These are phyloP conservation scores for Globisporangium perplexum DNA, from an alignment of 352 stramenopile species.

Conservation along the genomic window DNA sequence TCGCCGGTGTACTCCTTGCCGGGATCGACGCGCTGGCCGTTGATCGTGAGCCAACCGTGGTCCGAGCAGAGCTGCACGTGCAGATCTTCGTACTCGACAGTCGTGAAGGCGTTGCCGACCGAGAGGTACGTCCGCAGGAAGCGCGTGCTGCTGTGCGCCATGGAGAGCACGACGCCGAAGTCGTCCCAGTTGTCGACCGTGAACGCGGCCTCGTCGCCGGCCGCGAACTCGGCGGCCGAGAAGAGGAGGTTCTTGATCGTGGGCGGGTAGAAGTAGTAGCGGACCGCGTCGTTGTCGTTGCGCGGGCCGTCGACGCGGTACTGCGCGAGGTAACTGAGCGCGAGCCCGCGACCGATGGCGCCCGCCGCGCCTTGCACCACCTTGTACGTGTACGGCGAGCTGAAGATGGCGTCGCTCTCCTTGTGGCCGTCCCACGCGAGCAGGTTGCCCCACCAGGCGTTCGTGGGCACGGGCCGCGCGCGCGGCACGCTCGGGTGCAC, in stretches of 20 bases:
- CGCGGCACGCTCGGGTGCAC: conserved; percentile 18
- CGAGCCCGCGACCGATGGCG: conserved; percentile 40
- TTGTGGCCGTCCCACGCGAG: conserved; percentile 43
- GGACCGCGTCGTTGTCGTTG: conserved; percentile 79
- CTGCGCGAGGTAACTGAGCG: conserved; percentile 65
- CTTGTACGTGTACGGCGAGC: conserved; percentile 66
- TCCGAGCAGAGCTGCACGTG: conserved; percentile 60
- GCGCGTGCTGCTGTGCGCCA: conserved; percentile 13
- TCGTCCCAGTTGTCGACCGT: conserved; percentile 72
- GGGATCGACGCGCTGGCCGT: conserved; percentile 34
- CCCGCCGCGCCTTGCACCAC: conserved; percentile 27
- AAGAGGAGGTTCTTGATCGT: conserved; percentile 75
- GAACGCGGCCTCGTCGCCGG: conserved; percentile 14
- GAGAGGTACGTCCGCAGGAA: conserved; percentile 52
- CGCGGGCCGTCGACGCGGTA: conserved; percentile 57
- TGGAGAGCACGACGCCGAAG: conserved; percentile 49
- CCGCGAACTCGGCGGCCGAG: conserved; percentile 41
- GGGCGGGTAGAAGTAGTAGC: conserved; percentile 79
- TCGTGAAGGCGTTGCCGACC: conserved; percentile 76
- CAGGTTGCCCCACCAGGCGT: conserved; percentile 85
- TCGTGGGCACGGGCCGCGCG: conserved; percentile 56
- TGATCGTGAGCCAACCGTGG: conserved; percentile 51
- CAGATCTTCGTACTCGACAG: conserved; percentile 59
- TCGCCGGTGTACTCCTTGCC: conserved; percentile 28
- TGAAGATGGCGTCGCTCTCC: conserved; percentile 71